Base-by-base conservation (phyloP, 176 grass and related monocot genomes). In the bread wheat (Triticum aestivum) region DNA sequence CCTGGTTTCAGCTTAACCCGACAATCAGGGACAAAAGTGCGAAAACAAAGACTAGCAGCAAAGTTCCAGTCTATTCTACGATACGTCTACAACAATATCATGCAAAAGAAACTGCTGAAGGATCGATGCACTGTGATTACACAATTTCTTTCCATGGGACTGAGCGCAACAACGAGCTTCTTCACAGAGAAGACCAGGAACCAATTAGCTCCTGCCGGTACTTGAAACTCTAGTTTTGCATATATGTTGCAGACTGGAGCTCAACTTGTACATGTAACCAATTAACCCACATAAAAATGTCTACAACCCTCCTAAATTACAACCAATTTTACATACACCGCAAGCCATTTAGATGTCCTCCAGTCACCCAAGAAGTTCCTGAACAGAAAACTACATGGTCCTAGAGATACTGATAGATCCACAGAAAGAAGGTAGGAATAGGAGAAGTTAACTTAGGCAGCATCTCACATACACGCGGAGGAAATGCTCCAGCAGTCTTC, bases 241-340 rank as follows among this genome's bases (percentile, higher is more conserved):
- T 78, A 86, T 77, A 71, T 44, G 73, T 20, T 74, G 44, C 59
- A 90, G 73, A 56, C 56, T 49, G 33, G 13, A 45, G 67, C 58
- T 84, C 39, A 61, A 20, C 70, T 82, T 69, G 41, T 27, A 81
- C 69, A 77, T 77, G 6, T 37, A 77, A 76, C 39, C 39, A 41
- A 41, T 41, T 41, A 10, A 44, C 34, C 75, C 13, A 49, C 9
- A 54, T 61, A 54, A 83, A 75, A 52, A 87, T 83, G 71, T 39
- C 56, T 47, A 81, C 68, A 64, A 10, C 17, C 49, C 29, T 49
- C 83, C 78, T 82, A 75, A 84, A 62, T 27, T 80, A 83, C 69
- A 81, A 80, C 76, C 44, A 69, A 87, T 84, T 86, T 58, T 91
- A 87, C 67, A 87, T 84, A 87, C 47, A 75, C 69, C 75, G 47